Evolutionary conservation across 371 early-diverging fungal genomes (phyloP).

Genomic region (Paraphysoderma sedebokerense): DNA sequence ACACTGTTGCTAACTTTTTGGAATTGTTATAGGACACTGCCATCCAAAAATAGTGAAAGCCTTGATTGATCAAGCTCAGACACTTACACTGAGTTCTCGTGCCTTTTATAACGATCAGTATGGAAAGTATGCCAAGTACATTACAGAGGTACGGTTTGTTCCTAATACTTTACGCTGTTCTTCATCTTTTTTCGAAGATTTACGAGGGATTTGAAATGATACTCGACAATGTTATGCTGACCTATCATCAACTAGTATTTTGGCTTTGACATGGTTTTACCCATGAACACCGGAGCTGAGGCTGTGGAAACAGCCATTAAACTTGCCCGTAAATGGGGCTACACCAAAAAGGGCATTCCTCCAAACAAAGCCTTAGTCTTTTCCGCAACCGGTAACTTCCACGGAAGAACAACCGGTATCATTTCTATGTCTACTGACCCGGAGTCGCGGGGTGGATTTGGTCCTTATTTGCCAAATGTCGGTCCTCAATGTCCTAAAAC

Average conservation of each 20-base stretch:
- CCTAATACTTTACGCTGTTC: too few relatives aligned
- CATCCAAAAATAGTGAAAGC: slow-evolving; percentile 92
- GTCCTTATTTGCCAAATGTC: slow-evolving; percentile 81
- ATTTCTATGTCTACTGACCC: slow-evolving; percentile 92
- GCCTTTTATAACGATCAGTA: slow-evolving; percentile 93
- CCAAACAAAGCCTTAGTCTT: slow-evolving; percentile 69
- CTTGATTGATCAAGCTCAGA: slow-evolving; percentile 70
- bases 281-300: slow-evolving; percentile 97
- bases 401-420: slow-evolving; percentile 89
- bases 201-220: too few relatives aligned
- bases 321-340: slow-evolving; percentile 95
- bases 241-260: slow-evolving; percentile 48
- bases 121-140: slow-evolving; percentile 73
- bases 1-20: too few relatives aligned
- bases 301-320: slow-evolving; percentile 97
- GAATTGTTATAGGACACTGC: slow-evolving; percentile 60
- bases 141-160: slow-evolving; percentile 41
- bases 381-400: slow-evolving; percentile 81
- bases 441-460: slow-evolving; percentile 67
- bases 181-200: too few relatives aligned
- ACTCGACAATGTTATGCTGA: not conserved
- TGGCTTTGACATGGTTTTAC: slow-evolving; percentile 92
- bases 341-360: slow-evolving; percentile 74
- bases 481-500: slow-evolving; percentile 60
- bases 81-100: slow-evolving; percentile 71